Evolutionary conservation across 2,329 filamentous ascomycete genomes (phyloP).

Genomic region (Eurotiales sp.): DNA sequence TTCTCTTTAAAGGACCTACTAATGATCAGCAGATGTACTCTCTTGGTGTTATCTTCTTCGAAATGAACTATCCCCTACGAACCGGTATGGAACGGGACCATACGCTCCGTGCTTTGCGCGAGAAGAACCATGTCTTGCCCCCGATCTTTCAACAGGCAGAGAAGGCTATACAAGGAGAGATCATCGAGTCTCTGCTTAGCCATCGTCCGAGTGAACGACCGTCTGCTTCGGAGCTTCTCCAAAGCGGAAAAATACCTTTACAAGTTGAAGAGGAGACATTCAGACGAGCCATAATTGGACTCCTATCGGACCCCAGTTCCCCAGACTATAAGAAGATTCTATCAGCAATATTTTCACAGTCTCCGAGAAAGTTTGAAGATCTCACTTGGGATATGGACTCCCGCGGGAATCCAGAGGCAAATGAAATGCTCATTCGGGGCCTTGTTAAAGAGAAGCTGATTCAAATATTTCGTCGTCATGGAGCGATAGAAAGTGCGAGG

Average conservation of each 20-base stretch:
- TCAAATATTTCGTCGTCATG: slow-evolving; percentile 81
- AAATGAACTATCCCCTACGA: slow-evolving; percentile 73
- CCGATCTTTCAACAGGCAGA: slow-evolving; percentile 67
- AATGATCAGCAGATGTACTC: slow-evolving; percentile 72
- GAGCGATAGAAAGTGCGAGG: slow-evolving; percentile 75
- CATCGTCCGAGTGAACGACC: slow-evolving; percentile 81
- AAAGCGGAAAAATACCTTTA: slow-evolving; percentile 80
- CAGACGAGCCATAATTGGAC: slow-evolving; percentile 71
- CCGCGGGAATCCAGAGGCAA: slow-evolving; percentile 48
- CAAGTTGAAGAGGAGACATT: slow-evolving; percentile 93
- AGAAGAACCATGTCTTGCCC: slow-evolving; percentile 66
- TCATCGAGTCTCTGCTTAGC: slow-evolving; percentile 74
- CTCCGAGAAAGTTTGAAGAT: slow-evolving; percentile 75
- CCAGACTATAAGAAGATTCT: slow-evolving; percentile 89
- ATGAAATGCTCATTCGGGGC: slow-evolving; percentile 61
- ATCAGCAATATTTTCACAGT: slow-evolving; percentile 74
- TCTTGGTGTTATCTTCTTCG: slow-evolving; percentile 94
- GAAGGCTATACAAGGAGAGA: slow-evolving; percentile 65
- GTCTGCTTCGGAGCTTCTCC: slow-evolving; percentile 74
- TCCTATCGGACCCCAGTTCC: slow-evolving; percentile 72
- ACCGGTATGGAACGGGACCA: slow-evolving; percentile 62
- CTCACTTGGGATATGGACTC: slow-evolving; percentile 70
- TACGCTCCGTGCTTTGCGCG: slow-evolving; percentile 66
- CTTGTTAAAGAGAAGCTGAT: slow-evolving; percentile 71
- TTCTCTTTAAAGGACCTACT: slow-evolving; percentile 7